Evolutionary conservation across 768 basidiomycete species (phyloP).

Genomic region (Boletales sp.): DNA sequence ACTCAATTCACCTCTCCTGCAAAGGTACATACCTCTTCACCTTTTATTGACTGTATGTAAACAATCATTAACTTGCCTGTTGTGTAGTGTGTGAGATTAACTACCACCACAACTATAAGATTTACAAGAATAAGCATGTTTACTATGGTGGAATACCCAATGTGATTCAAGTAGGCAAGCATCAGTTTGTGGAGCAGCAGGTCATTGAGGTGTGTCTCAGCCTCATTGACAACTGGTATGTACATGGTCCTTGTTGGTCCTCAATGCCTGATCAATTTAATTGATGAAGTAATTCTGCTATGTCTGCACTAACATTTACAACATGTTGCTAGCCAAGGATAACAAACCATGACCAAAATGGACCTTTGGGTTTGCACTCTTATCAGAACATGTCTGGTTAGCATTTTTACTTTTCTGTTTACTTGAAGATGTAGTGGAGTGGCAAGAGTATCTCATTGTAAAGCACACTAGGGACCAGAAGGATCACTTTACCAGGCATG

Average conservation of each 20-base stretch:
- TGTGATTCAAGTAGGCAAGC: conserved; percentile 1
- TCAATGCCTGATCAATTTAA: background rate
- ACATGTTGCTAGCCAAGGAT: background rate
- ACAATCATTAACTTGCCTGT: no score
- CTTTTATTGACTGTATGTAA: no score
- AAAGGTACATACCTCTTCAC: background rate
- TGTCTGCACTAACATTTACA: background rate
- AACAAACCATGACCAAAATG: background rate
- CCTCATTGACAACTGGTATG: background rate
- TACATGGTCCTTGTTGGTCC: background rate
- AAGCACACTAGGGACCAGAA: background rate
- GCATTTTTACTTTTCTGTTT: background rate
- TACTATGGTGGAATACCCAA: conserved; percentile 2
- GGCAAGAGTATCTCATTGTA: background rate
- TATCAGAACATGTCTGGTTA: background rate
- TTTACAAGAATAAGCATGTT: background rate
- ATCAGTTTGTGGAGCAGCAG: background rate
- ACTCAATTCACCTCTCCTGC: background rate
- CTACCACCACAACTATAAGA: conserved; percentile 3
- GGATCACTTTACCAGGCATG: background rate
- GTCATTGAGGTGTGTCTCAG: background rate
- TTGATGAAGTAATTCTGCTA: background rate
- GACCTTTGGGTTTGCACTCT: background rate
- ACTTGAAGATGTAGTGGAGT: background rate
- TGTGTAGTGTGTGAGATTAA: conserved; percentile 1